Conservation (phyloP, 768 basidiomycete species). For the Pholiota molesta region DNA sequence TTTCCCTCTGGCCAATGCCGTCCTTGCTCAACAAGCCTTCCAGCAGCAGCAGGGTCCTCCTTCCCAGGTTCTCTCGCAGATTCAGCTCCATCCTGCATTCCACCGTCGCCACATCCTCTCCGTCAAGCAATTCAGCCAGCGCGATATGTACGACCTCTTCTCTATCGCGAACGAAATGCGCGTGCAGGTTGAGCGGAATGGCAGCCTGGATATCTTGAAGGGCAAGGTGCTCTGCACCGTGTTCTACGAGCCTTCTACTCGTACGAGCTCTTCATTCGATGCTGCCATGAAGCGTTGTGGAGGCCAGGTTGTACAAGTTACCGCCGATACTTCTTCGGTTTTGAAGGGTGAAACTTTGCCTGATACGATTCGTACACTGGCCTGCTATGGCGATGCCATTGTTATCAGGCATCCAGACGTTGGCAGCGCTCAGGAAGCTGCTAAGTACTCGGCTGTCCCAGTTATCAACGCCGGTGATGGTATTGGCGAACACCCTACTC, state of each 20-base stretch:
- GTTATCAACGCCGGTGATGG: slow-evolving; percentile 98
- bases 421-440: slow-evolving; percentile 93
- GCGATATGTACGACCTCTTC: slow-evolving; percentile 93
- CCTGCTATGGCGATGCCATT: slow-evolving; percentile 93
- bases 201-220: slow-evolving; percentile 84
- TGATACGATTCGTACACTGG: slow-evolving; percentile 92
- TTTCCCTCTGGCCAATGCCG: slow-evolving; percentile 29
- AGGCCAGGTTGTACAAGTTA: slow-evolving; percentile 89
- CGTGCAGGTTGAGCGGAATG: slow-evolving; percentile 90
- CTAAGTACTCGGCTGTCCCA: slow-evolving; percentile 94
- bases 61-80: slow-evolving; percentile 46
- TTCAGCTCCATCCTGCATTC: slow-evolving; percentile 82
- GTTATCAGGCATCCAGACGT: slow-evolving; percentile 94
- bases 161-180: slow-evolving; percentile 96
- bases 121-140: slow-evolving; percentile 89
- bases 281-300: slow-evolving; percentile 99
- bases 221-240: slow-evolving; percentile 90
- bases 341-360: slow-evolving; percentile 91
- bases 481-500: slow-evolving; percentile 95
- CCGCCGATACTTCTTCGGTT: slow-evolving; percentile 82
- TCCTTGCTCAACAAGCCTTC: slow-evolving; percentile 23
- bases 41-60: slow-evolving; percentile 37
- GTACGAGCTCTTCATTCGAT: slow-evolving; percentile 95
- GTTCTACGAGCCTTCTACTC: slow-evolving; percentile 97
- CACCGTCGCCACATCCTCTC: slow-evolving; percentile 91